Evolutionary conservation across 2,329 filamentous ascomycete species (phyloP), one percentile per base, ranked within the genome.

Genomic region (Neurospora crassa): DNA sequence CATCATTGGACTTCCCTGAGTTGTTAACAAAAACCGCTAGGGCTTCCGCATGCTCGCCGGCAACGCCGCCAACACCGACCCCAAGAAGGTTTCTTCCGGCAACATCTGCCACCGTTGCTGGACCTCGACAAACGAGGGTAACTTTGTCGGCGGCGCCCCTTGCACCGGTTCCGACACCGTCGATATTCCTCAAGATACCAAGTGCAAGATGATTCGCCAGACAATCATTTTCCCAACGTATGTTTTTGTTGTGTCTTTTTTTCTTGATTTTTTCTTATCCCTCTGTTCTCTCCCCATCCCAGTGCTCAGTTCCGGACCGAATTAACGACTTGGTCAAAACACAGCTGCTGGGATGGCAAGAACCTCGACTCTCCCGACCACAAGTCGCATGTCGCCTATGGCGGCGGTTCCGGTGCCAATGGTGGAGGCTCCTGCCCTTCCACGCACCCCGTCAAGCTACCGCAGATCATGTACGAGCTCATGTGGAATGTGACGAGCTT

Each of bases 151-250:
- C 43, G 83, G 82, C 53, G 83, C 83, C 24, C 84, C 84, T 41
- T 86, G 84, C 82, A 79, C 81, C 40, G 84, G 84, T 45, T 78
- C 76, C 72, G 84, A 86, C 77, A 85, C 84, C 3, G 84, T 86
- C 67, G 84, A 82, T 42, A 85, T 86, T 71, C 84, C 84, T 71
- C 77, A 77, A 16, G 78, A 80, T 71, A 79, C 82, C 72, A 79
- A 75, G 70, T 85, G 83, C 81, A 84, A 85, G 79, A 84, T 85
- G 81, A 85, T 86, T 79, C 82, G 84, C 73, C 83, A 85, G 76
- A 85, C 84, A 76, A 83, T 85, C 77, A 84, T 85, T 78, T 86
- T 85, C 79, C 82, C 82, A 6, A 78, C 80, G 79, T 77, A 75
- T 42, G 74, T 45, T 37, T 68, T 69, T 43, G 4, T 4, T 18